A percentile compares a stretch with the other conserved stretches of the same genome.
phyloP scores from a whole-genome alignment of 129 eudicot genomes.

The carrot (Daucus carota) region DNA sequence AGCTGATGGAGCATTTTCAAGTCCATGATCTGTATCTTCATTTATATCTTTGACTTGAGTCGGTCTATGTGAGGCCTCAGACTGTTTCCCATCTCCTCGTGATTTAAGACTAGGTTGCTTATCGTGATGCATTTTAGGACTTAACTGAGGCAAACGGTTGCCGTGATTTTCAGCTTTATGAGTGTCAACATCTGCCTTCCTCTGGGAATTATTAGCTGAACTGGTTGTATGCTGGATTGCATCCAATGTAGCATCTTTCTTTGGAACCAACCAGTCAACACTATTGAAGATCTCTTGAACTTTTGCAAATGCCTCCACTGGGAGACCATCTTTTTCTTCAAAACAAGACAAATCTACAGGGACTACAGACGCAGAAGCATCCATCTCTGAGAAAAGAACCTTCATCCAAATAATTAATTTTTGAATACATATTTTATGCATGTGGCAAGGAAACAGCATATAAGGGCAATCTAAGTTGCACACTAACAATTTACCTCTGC shows the following conservation, averaged over 20 bases:
- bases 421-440: conserved; percentile 3
- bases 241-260: conserved; percentile 44
- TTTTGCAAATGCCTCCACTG: conserved; percentile 92
- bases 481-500: conserved; percentile 53
- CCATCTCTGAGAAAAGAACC: conserved; percentile 96
- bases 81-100: conserved; percentile 12
- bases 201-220: conserved; percentile 29
- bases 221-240: conserved; percentile 44
- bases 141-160: conserved; percentile 5
- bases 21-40: conserved; percentile 15
- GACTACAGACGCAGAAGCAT: conserved; percentile 46
- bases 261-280: conserved; percentile 79
- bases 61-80: conserved; percentile 13
- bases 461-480: conserved; percentile 8
- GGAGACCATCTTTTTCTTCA: conserved; percentile 87
- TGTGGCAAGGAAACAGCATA: conserved; percentile 13
- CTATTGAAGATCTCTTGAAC: conserved; percentile 78
- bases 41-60: conserved; percentile 15
- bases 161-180: conserved; percentile 23
- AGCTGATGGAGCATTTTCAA: conserved; percentile 13
- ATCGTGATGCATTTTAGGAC: conserved; percentile 24
- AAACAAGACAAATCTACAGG: conserved; percentile 52
- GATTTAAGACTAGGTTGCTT: conserved; percentile 9
- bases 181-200: conserved; percentile 34
- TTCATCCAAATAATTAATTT: conserved; percentile 33